phyloP scores from a whole-genome alignment of 345 rosid genomes.

The Arabis alpina region DNA sequence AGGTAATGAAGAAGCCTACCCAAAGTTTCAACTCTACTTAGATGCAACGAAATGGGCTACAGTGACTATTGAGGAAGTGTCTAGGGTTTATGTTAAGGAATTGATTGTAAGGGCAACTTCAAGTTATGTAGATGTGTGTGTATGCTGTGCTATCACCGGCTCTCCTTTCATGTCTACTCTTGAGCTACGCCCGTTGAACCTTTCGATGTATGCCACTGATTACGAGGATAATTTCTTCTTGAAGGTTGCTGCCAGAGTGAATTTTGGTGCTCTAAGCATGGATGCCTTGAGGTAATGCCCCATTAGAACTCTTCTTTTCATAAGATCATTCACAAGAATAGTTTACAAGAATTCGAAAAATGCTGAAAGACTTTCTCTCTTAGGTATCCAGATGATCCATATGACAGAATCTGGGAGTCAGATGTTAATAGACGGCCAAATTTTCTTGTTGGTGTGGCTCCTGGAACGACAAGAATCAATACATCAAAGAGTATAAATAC shows the following conservation, averaged over 20 bases:
- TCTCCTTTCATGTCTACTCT: conserved; percentile 89
- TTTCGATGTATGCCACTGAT: conserved; percentile 89
- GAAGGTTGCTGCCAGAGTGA: conserved; percentile 89
- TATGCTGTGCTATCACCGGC: conserved; percentile 90
- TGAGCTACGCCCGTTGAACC: conserved; percentile 85
- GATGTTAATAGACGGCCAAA: conserved; percentile 83
- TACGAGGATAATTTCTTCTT: conserved; percentile 84
- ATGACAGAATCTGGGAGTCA: conserved; percentile 98
- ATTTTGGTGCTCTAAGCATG: conserved; percentile 77
- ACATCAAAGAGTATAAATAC: conserved; percentile 62
- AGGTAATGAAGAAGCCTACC: conserved; percentile 67
- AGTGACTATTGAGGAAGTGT: conserved; percentile 67
- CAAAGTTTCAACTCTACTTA: conserved; percentile 79
- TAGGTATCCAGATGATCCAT: conserved; percentile 99
- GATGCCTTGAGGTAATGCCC: conserved; percentile 67
- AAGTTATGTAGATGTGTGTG: conserved; percentile 73
- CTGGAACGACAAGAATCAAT: conserved; percentile 75
- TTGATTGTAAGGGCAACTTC: conserved; percentile 86
- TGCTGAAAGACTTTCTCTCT: conserved; percentile 32
- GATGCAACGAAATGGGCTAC: conserved; percentile 97
- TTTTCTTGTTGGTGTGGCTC: conserved; percentile 82
- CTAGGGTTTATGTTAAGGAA: conserved; percentile 76
- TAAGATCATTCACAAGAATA: conserved; percentile 11
- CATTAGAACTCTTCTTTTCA: conserved; percentile 11
- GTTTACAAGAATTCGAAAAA: not conserved